phyloP scores from a whole-genome alignment of 306 rosid species.

The Acmispon strigosus region DNA sequence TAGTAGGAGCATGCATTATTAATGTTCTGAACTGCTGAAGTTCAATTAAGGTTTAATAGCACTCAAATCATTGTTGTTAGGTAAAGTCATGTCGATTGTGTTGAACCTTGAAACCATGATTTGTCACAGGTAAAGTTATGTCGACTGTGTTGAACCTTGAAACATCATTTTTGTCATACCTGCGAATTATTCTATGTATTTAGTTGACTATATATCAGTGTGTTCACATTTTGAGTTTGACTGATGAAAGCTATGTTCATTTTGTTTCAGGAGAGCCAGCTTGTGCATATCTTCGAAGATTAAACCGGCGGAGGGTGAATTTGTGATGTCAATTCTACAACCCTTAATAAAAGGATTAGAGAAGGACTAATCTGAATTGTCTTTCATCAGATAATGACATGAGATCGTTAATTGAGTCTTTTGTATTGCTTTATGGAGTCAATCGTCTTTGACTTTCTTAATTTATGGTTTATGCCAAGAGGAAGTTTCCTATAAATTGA shows the following conservation, averaged over 20 bases:
- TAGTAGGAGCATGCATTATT: too few species aligned
- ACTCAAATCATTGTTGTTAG: not conserved
- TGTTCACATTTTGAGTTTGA: not conserved
- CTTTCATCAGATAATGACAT: not conserved
- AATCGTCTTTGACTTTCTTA: not conserved
- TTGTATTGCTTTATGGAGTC: too few species aligned
- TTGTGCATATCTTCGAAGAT: too few species aligned
- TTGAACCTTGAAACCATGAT: not conserved
- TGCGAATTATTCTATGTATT: not conserved
- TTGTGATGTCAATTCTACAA: too few species aligned
- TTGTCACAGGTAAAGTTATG: not conserved
- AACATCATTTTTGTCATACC: too few species aligned
- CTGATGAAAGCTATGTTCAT: not conserved
- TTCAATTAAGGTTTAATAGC: not conserved
- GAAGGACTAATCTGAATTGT: not conserved
- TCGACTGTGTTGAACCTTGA: not conserved
- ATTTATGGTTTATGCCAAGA: not conserved
- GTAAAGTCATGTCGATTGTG: not conserved
- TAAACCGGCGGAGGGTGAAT: constrained; percentile 29
- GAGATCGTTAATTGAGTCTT: not conserved
- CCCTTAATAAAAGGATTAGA: not conserved
- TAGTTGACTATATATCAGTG: not conserved
- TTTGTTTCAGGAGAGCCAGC: not conserved
- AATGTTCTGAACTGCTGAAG: too few species aligned
- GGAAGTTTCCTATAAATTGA: not conserved